These are phyloP conservation scores for Grigorovia yakushimaensis DNA, from an alignment of 805 yeast genomes.

Conservation along the genomic window DNA sequence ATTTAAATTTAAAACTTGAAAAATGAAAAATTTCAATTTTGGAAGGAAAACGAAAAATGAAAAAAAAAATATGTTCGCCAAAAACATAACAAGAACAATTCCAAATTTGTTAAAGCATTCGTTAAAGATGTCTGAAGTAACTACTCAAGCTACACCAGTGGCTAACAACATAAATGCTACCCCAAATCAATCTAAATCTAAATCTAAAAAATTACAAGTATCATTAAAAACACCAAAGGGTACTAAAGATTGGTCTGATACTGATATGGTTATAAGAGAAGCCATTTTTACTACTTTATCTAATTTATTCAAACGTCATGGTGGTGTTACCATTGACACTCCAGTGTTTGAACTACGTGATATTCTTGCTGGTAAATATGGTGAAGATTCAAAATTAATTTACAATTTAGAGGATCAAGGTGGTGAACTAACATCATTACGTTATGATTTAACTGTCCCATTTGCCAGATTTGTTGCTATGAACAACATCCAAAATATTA, in stretches of 20 bases:
- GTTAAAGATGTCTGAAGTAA: neutral
- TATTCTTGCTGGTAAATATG: slow-evolving; percentile 92
- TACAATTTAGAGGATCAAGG: slow-evolving; percentile 98
- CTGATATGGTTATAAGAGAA: slow-evolving; percentile 91
- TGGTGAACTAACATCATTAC: slow-evolving; percentile 89
- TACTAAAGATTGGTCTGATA: slow-evolving; percentile 96
- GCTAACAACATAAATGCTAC: slow-evolving; percentile 8
- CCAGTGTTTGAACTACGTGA: slow-evolving; percentile 96
- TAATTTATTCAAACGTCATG: slow-evolving; percentile 80
- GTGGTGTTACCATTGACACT: slow-evolving; percentile 96
- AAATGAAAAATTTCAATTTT: neutral
- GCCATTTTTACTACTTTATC: slow-evolving; percentile 71
- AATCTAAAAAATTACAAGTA: slow-evolving; percentile 41
- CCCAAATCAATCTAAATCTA: slow-evolving; percentile 11
- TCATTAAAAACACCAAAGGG: slow-evolving; percentile 94
- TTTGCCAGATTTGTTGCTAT: slow-evolving; percentile 96
- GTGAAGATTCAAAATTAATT: slow-evolving; percentile 95
- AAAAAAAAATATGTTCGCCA: neutral
- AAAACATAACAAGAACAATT: neutral
- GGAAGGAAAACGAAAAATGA: neutral
- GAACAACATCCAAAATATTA: slow-evolving; percentile 83
- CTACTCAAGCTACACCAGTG: slow-evolving; percentile 6
- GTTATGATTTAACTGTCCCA: slow-evolving; percentile 97
- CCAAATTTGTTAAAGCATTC: neutral
- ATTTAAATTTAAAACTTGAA: neutral